phyloP scores from a whole-genome alignment of 495 filamentous ascomycete genomes.

The Daldinia concentrica region DNA sequence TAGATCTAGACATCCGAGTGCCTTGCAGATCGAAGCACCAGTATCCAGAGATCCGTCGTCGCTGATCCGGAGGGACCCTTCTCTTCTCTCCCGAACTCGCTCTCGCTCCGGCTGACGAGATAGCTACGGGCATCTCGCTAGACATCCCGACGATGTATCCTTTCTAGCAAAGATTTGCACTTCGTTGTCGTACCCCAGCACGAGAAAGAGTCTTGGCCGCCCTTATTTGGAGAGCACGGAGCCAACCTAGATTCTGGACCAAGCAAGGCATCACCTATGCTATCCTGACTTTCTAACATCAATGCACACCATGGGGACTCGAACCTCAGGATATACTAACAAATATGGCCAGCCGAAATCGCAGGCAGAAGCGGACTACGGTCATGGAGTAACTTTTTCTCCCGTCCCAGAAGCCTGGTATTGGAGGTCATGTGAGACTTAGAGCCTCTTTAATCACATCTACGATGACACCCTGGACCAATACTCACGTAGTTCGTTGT shows the following conservation, averaged over 20 bases:
- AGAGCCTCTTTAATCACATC: slow-evolving; percentile 4
- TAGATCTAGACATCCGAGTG: slow-evolving; percentile 35
- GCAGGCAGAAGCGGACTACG: slow-evolving; percentile 1
- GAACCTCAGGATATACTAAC: slow-evolving; percentile 1
- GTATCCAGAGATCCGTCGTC: slow-evolving; percentile 27
- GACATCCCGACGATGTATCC: slow-evolving; percentile 26
- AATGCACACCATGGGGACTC: background rate
- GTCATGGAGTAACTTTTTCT: slow-evolving; percentile 1
- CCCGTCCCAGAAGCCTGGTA: background rate
- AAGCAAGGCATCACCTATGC: slow-evolving; percentile 15
- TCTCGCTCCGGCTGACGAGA: slow-evolving; percentile 33
- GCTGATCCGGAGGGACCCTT: slow-evolving; percentile 38
- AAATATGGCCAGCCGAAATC: slow-evolving; percentile 13
- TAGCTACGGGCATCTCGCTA: slow-evolving; percentile 30
- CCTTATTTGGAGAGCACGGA: slow-evolving; percentile 38
- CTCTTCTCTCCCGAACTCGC: slow-evolving; percentile 32
- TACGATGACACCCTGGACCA: slow-evolving; percentile 7
- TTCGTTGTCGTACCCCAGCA: slow-evolving; percentile 33
- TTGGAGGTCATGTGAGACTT: slow-evolving; percentile 16
- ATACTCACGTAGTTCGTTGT: background rate
- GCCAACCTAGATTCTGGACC: slow-evolving; percentile 13
- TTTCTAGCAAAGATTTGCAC: slow-evolving; percentile 39
- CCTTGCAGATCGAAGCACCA: slow-evolving; percentile 31
- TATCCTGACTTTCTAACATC: background rate
- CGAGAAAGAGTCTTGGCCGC: slow-evolving; percentile 29